Evolutionary conservation across 257 asterid species (phyloP), one percentile per base, ranked within the genome.

Genomic region (Echium plantagineum): DNA sequence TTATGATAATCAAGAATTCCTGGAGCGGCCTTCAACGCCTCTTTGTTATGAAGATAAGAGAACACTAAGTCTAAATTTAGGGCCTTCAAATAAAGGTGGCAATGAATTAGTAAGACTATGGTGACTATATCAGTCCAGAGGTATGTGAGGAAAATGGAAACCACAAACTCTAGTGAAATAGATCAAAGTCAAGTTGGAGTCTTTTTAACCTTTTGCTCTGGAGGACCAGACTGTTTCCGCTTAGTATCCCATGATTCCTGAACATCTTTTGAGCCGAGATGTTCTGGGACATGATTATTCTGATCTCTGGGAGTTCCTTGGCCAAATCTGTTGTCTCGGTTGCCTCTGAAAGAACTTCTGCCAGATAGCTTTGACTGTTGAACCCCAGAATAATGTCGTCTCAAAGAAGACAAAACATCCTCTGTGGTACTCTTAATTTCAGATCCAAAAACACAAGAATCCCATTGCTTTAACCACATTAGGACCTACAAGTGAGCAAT

Each of bases 391-490:
- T 94, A 80, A 81, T 93, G 97, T 28, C 91, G 90, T 70, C 84
- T 86, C 83, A 93, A 73, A 67, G 95, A 74, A 77, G 90, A 79
- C 72, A 93, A 76, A 66, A 84, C 94, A 66, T 84, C 90, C 21
- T 89, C 97, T 42, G 78, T 70, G 15, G 98, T 93, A 78, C 94
- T 88, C 79, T 77, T 93, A 67, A 93, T 80, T 65, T 84, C 90
- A 71, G 89, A 83, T 69, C 98, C 98, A 74, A 76, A 93, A 72
- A 89, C 98, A 71, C 83, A 77, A 70, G 90, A 80, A 77, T 93
- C 98, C 98, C 98, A 93, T 66, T 93, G 98, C 77, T 93, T 93
- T 76, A 93, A 80, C 98, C 98, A 93, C 66, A 80, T 71, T 64
- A 93, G 91, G 64, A 93, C 97, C 98, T 91, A 80, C 75, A 74